Evolutionary conservation across 2,329 filamentous ascomycete genomes (phyloP).

Genomic region (Fonsecaea erecta): DNA sequence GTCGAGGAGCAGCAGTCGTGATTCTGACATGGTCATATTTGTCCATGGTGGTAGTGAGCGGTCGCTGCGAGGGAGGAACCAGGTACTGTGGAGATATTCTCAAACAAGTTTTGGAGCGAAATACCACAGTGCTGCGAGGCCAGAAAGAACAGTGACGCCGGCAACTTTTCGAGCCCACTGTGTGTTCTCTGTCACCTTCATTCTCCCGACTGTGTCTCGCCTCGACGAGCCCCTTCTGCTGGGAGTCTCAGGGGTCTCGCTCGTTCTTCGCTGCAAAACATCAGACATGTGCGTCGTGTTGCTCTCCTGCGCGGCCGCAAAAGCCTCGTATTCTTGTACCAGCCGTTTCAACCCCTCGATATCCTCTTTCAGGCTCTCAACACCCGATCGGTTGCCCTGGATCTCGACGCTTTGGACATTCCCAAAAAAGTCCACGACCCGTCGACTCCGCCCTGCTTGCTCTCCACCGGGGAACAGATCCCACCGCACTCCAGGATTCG

Average conservation of each 20-base stretch:
- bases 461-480: slow-evolving; percentile 91
- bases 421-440: slow-evolving; percentile 96
- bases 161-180: slow-evolving; percentile 38
- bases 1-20: background rate
- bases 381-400: slow-evolving; percentile 66
- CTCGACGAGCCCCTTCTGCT: slow-evolving; percentile 8
- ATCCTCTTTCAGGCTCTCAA: slow-evolving; percentile 65
- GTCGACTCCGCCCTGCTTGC: slow-evolving; percentile 72
- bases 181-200: slow-evolving; percentile 32
- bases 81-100: background rate
- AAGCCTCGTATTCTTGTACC: slow-evolving; percentile 55
- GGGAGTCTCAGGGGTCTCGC: background rate
- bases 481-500: slow-evolving; percentile 86
- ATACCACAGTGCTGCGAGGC: slow-evolving; percentile 41
- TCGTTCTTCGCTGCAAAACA: slow-evolving; percentile 21
- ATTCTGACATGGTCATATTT: background rate
- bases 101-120: slow-evolving; percentile 36
- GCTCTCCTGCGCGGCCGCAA: slow-evolving; percentile 33
- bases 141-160: slow-evolving; percentile 39
- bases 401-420: slow-evolving; percentile 98
- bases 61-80: background rate
- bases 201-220: slow-evolving; percentile 20
- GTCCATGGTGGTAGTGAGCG: background rate
- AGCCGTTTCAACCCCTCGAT: slow-evolving; percentile 71
- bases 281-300: slow-evolving; percentile 32